Conservation (phyloP, 768 basidiomycete species). For the Suillus luteus region DNA sequence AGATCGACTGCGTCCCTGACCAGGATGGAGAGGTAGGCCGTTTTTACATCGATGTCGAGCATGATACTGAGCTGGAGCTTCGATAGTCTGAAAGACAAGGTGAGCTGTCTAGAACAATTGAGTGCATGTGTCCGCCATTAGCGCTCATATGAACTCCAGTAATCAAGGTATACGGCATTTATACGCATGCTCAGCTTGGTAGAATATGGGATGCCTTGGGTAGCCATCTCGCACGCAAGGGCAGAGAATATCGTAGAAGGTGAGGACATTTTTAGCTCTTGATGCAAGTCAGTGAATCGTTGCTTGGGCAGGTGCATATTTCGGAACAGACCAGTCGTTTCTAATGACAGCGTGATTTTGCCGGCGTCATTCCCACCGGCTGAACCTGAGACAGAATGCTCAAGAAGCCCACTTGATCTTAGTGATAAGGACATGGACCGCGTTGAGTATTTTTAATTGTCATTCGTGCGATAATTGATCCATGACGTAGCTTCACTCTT, state of each 20-base stretch:
- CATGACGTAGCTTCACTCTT: constrained; percentile 49
- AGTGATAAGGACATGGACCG: constrained; percentile 49
- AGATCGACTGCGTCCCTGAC: constrained; percentile 48
- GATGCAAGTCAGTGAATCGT: neutral
- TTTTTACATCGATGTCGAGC: neutral
- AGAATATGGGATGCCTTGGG: constrained; percentile 51
- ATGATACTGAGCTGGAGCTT: constrained; percentile 1
- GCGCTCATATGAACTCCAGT: constrained; percentile 28
- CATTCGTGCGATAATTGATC: neutral
- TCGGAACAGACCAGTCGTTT: constrained; percentile 36
- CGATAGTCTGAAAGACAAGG: constrained; percentile 43
- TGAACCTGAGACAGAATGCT: constrained; percentile 19
- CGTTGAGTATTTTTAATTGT: constrained; percentile 31
- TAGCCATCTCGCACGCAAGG: constrained; percentile 42
- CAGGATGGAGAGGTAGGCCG: constrained; percentile 34
- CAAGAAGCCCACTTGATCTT: constrained; percentile 32
- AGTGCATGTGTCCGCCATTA: neutral
- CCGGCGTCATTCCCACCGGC: constrained; percentile 57
- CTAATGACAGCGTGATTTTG: constrained; percentile 44
- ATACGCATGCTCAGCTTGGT: constrained; percentile 49
- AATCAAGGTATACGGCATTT: constrained; percentile 52
- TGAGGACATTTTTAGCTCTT: constrained; percentile 20
- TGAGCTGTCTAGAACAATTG: constrained; percentile 13
- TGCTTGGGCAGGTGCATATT: constrained; percentile 43
- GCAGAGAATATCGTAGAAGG: constrained; percentile 57